Conservation (phyloP, 2,329 filamentous ascomycete species). For the Neurospora sp. region DNA sequence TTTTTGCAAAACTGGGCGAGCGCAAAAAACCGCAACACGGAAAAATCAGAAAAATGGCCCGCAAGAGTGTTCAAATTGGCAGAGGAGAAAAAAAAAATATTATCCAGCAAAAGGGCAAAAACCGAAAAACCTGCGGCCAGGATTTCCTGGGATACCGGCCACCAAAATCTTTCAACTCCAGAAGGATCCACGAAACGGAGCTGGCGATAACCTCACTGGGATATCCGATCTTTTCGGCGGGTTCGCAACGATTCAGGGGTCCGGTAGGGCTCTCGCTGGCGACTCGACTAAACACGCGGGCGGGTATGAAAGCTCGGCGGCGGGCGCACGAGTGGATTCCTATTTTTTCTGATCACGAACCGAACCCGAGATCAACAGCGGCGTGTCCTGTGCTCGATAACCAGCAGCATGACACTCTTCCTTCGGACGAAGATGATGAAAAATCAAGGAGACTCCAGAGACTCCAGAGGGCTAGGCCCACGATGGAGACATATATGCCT, state of each 20-base stretch:
- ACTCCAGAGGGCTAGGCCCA: constrained; percentile 5
- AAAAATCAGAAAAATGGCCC: constrained; percentile 8
- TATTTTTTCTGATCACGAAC: constrained; percentile 5
- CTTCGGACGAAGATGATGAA: not conserved
- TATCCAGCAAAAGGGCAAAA: constrained; percentile 13
- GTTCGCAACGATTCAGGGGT: constrained; percentile 5
- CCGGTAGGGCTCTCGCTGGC: constrained; percentile 6
- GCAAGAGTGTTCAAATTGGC: constrained; percentile 6
- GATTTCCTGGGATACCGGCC: constrained; percentile 16
- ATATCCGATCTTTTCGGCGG: constrained; percentile 12
- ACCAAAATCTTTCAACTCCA: constrained; percentile 14
- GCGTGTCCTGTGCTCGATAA: constrained; percentile 6
- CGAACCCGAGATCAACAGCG: constrained; percentile 1
- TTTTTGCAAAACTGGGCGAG: constrained; percentile 1
- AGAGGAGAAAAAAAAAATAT: not conserved
- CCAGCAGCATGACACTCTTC: constrained; percentile 10
- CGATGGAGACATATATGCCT: constrained; percentile 18
- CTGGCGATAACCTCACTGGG: constrained; percentile 17
- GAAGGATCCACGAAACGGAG: constrained; percentile 16
- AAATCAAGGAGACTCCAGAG: not conserved
- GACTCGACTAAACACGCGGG: constrained; percentile 10
- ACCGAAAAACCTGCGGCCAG: constrained; percentile 17
- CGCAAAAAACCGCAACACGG: constrained; percentile 12
- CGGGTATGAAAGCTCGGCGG: constrained; percentile 9
- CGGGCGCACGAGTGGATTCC: constrained; percentile 10